Percentiles rank a stretch among this genome's conserved stretches.
Evolutionary conservation across 2,329 filamentous ascomycete species (phyloP).

Genomic region (Fusarium duplospermum): DNA sequence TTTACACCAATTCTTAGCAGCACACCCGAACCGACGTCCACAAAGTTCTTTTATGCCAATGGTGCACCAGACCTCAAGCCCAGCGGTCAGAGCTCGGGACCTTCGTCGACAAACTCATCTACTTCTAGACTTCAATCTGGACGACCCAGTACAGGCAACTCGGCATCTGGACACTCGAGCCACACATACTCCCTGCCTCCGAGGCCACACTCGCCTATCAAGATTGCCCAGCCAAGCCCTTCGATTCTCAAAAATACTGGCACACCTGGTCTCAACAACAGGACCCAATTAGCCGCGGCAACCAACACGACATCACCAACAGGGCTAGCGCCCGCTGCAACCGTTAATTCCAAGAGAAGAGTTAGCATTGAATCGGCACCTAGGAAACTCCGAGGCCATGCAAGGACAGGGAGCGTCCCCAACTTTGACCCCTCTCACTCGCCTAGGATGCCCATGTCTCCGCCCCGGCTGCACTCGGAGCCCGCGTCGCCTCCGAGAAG

Average conservation of each 20-base stretch:
- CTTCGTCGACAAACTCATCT: constrained; percentile 60
- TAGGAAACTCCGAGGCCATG: constrained; percentile 51
- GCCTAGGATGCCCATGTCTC: constrained; percentile 50
- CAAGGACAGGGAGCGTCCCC: constrained; percentile 55
- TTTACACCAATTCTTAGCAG: constrained; percentile 50
- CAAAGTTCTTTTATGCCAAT: constrained; percentile 83
- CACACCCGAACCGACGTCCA: constrained; percentile 55
- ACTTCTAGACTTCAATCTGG: constrained; percentile 56
- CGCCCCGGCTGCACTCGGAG: constrained; percentile 47
- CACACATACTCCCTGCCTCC: constrained; percentile 43
- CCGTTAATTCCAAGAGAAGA: constrained; percentile 51
- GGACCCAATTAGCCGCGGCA: constrained; percentile 50
- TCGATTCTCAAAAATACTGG: constrained; percentile 37
- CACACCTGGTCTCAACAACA: constrained; percentile 34
- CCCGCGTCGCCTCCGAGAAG: constrained; percentile 52
- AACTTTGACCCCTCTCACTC: constrained; percentile 52
- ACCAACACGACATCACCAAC: constrained; percentile 52
- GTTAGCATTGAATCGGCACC: constrained; percentile 58
- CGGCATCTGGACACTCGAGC: constrained; percentile 32
- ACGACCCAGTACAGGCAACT: constrained; percentile 53
- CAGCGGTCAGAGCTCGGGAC: constrained; percentile 53
- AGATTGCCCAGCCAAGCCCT: constrained; percentile 45
- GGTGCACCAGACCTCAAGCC: constrained; percentile 63
- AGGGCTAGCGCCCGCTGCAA: constrained; percentile 47
- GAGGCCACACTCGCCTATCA: constrained; percentile 65